phyloP scores from a whole-genome alignment of 805 yeast genomes.

The Yamadazyma kitorensis region DNA sequence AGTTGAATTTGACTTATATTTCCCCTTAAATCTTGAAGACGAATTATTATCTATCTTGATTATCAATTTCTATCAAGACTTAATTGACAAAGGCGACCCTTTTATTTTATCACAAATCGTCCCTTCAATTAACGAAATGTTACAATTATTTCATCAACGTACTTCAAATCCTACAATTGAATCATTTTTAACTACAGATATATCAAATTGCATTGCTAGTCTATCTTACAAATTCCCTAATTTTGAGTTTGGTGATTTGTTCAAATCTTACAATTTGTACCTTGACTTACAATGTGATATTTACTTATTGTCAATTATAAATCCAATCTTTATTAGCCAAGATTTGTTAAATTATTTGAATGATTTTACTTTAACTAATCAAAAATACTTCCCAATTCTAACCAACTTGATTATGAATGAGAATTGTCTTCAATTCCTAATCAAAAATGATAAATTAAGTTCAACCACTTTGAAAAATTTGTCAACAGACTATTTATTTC shows the following conservation, averaged over 20 bases:
- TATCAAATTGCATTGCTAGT: constrained; percentile 18
- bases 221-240: constrained; percentile 18
- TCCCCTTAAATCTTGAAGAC: constrained; percentile 15
- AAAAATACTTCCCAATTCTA: constrained; percentile 24
- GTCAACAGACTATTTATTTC: constrained; percentile 18
- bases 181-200: constrained; percentile 14
- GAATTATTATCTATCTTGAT: constrained; percentile 22
- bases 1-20: constrained; percentile 7
- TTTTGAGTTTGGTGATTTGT: constrained; percentile 3
- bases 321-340: constrained; percentile 12
- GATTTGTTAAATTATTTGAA: constrained; percentile 9
- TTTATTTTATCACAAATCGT: background rate
- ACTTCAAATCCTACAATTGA: too few species aligned
- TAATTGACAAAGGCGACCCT: constrained; percentile 12
- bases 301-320: constrained; percentile 16
- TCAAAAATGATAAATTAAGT: constrained; percentile 10
- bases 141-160: too few species aligned
- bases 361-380: constrained; percentile 13
- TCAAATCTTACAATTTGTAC: constrained; percentile 19
- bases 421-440: constrained; percentile 14
- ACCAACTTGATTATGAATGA: constrained; percentile 21
- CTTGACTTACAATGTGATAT: constrained; percentile 17
- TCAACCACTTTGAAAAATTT: constrained; percentile 8
- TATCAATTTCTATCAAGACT: constrained; percentile 23
- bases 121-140: constrained; percentile 3